A percentile compares a stretch with the other conserved stretches of the same genome.
Conservation (phyloP, 2,329 filamentous ascomycete species). For the Curvularia hawaiiensis region DNA sequence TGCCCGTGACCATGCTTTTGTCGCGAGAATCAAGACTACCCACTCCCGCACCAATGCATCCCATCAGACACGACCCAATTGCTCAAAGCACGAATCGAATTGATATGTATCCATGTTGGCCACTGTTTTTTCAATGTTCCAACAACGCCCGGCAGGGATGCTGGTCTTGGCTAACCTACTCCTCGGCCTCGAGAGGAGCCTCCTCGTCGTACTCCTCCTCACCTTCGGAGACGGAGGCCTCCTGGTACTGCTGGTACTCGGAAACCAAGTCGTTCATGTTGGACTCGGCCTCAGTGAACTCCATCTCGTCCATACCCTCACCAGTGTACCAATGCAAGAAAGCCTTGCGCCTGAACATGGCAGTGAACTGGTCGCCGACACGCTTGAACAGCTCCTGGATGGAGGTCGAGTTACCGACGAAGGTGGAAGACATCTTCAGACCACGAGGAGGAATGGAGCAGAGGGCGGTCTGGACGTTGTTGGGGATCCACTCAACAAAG, state of each 20-base stretch:
- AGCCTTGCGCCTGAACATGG: conserved; percentile 99
- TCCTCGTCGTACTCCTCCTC: conserved; percentile 97
- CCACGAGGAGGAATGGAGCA: conserved; percentile 98
- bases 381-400: conserved; percentile 99
- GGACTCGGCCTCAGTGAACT: conserved; percentile 99
- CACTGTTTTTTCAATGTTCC: conserved; percentile 18
- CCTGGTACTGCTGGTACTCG: conserved; percentile 99
- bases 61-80: conserved; percentile 25
- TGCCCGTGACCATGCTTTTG: conserved; percentile 19
- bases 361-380: conserved; percentile 98
- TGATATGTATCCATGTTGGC: conserved; percentile 14
- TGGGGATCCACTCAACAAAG: conserved; percentile 99
- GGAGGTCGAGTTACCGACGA: conserved; percentile 98
- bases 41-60: conserved; percentile 18
- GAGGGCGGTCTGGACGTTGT: conserved; percentile 99
- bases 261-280: conserved; percentile 99
- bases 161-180: conserved; percentile 47
- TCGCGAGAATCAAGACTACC: conserved; percentile 21
- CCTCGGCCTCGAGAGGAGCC: conserved; percentile 72
- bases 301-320: conserved; percentile 99
- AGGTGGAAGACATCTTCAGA: conserved; percentile 99
- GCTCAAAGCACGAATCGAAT: conserved; percentile 37
- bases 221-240: conserved; percentile 94
- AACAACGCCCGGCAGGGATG: conserved; percentile 27
- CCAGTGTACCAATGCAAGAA: conserved; percentile 99